Base-by-base conservation (phyloP, 2,329 filamentous ascomycete species). In the Ascochyta rabiei region DNA sequence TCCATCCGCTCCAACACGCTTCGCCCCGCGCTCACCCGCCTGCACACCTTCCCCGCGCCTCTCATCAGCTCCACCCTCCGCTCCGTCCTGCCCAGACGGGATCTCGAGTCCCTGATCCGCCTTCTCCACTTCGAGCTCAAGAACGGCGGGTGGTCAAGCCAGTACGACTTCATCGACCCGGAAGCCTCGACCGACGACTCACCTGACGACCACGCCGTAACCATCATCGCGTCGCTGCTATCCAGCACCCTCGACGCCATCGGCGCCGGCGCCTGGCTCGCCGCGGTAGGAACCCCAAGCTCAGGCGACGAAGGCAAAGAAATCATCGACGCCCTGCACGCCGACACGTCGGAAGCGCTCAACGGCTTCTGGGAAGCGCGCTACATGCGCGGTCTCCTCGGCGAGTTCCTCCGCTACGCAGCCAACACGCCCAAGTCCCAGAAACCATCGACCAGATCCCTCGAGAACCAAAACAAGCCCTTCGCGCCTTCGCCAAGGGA, bases 221-320 rank as follows among this genome's bases (percentile, higher is more conserved):
- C 84, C 15, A 83, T 90, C 35, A 88, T 93, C 58, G 85, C 88
- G 15, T 86, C 88, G 60, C 79, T 93, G 4, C 81, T 93, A 26
- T 86, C 86, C 59, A 86, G 86, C 65, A 90, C 89, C 57, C 81
- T 93, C 38, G 90, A 93, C 73, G 86, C 90, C 0, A 83, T 93
- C 15, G 89, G 89, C 2, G 82, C 87, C 9, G 85, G 86, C 48
- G 89, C 89, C 18, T 93, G 89, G 89, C 80, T 93, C 39, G 63
- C 70, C 2, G 53, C 62, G 5, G 61, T 69, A 6, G 62, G 63
- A 28, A 86, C 85, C 85, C 60, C 81, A 40, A 75, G 84, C 67
- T 76, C 77, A 39, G 77, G 80, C 31, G 75, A 80, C 10, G 82
- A 86, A 38, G 80, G 83, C 1, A 82, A 85, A 35, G 85, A 89